Evolutionary conservation across 768 basidiomycete genomes (phyloP), one percentile per base, ranked within the genome.

Genomic region (Lactifluus hygrophoroides): DNA sequence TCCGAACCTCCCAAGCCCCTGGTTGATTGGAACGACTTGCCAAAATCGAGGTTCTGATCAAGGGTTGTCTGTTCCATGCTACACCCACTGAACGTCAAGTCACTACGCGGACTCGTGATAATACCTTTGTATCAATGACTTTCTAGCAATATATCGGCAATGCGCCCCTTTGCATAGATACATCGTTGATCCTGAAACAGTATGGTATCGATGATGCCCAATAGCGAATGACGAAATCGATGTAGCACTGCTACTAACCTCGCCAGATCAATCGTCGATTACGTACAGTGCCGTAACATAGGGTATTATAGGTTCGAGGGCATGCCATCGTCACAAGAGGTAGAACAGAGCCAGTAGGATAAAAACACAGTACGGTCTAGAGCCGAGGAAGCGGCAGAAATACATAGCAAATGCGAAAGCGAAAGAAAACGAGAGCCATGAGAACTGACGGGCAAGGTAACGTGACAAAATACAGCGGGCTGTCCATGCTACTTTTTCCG

Each of bases 1-100:
- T 79, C 86, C 4, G 75, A 76, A 27, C 77, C 78, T 60, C 80
- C 87, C n/a, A 76, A 76, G 38, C 84, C 90, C 2, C 73, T 92
- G 63, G 84, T 84, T 1, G 72, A 82, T 51, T 90, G 87, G 87
- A 81, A 80, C 34, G 89, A 90, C 72, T 73, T 88, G 53, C 86
- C 86, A 19, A 68, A 72, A 6, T 69, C 85, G 2, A 84, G 77
- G 61, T 76, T 81, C 45, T 86, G 71, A 76, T 28, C 23, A 47
- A 55, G 13, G 47, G 28, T 7, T 37, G 1, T 5, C 14, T 51
- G 28, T 35, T 28, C 17, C 35, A 5, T 32, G 32, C 32, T 5
- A 32, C 32, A 32, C 35, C 10, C 9, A 17, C 17, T 9, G 40
- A 32, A 21, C 17, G n/a, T 23, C 32, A 17, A 16, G 19, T 40